Base-by-base conservation (phyloP, 169 alveolate genomes). In the Theileria parva region DNA sequence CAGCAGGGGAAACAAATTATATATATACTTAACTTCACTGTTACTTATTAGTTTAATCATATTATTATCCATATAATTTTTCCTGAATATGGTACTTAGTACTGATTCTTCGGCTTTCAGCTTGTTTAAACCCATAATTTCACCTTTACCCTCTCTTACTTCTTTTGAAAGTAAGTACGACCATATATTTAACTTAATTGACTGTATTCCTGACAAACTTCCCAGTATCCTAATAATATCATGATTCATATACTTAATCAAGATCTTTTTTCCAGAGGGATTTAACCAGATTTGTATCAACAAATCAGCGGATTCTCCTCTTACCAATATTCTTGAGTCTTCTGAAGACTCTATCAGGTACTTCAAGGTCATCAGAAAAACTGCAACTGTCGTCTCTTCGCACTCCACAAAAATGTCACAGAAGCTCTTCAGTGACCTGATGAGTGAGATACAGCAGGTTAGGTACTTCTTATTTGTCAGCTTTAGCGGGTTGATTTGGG, bases 171-270 rank as follows among this genome's bases (percentile, higher is more conserved):
- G 77, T 44, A 83, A 50, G 37, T 83, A 77, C 21, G 89, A 75
- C 89, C 89, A 83, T 55, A 83, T 83, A 70, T 83, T 83, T 32
- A 76, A 68, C 74, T 83, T 83, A 53, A 83, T 77, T n/a, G 89
- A 63, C 81, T 83, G 89, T 23, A 83, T 77, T 12, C 89, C 89
- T 4, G 89, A 83, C 9, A 83, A 53, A 44, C 74, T 51, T 17
- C 86, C 89, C 0, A 83, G 76, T 13, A 67, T 67, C 74, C 83
- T 65, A 4, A 83, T 50, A 0, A 81, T 28, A n/a, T 83, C 89
- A 50, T 83, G 77, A 21, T 78, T 81, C 37, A 83, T 69, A 17
- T 32, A 11, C 34, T 68, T 77, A 7, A 83, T 44, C 12, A 83
- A 55, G 9, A 66, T 75, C 59, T 28, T 71, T 63, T 68, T 83